Percentiles rank a stretch among this genome's conserved stretches.
Conservation (phyloP, 2,329 filamentous ascomycete species). For the Fusarium pseudograminearum region DNA sequence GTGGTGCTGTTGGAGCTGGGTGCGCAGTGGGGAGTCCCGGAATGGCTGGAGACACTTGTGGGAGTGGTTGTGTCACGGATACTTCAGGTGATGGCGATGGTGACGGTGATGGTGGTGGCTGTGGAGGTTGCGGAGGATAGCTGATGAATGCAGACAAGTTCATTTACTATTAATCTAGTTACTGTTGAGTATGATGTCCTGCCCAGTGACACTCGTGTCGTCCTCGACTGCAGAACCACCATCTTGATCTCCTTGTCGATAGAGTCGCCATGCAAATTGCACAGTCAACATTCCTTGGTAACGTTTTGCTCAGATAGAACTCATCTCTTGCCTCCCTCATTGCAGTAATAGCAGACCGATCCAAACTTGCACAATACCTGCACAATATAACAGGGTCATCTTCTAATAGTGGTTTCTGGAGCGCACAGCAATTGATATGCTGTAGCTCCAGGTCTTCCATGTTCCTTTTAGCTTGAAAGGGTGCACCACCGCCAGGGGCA, state of each 20-base stretch:
- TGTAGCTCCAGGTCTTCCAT: slow-evolving; percentile 27
- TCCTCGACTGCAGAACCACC: slow-evolving; percentile 29
- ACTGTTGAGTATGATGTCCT: slow-evolving; percentile 10
- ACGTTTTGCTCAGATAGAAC: neutral
- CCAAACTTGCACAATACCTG: neutral
- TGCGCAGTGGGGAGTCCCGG: slow-evolving; percentile 32
- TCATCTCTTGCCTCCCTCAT: slow-evolving; percentile 19
- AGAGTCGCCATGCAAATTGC: slow-evolving; percentile 10
- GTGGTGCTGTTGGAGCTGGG: slow-evolving; percentile 33
- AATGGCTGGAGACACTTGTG: slow-evolving; percentile 38
- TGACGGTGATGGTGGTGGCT: slow-evolving; percentile 27
- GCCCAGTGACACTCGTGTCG: slow-evolving; percentile 32
- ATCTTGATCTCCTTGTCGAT: neutral
- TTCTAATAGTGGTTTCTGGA: neutral
- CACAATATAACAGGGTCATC: neutral
- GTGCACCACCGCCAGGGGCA: neutral
- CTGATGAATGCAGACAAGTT: too few species aligned
- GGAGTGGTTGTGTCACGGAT: slow-evolving; percentile 41
- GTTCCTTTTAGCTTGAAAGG: slow-evolving; percentile 26
- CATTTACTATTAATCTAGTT: neutral
- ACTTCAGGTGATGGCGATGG: slow-evolving; percentile 6
- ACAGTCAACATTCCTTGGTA: slow-evolving; percentile 18
- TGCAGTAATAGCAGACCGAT: accelerated
- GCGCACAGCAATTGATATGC: slow-evolving; percentile 4
- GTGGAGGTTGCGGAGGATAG: slow-evolving; percentile 38